These are phyloP conservation scores for Aspergillus sp. DNA, from an alignment of 2,329 filamentous ascomycete species.

Conservation along the genomic window DNA sequence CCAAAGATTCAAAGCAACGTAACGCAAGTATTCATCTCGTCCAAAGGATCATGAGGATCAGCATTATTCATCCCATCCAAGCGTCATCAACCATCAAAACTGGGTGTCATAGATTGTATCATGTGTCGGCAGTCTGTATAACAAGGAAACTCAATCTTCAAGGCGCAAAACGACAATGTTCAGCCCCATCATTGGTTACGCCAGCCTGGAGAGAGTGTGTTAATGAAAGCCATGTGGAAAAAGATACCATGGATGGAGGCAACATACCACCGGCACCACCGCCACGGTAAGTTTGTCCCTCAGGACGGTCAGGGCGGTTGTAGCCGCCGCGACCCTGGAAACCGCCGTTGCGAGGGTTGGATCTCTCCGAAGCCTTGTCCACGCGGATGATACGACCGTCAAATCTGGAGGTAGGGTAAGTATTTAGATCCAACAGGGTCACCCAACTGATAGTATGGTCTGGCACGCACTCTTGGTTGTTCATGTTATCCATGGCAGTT, in stretches of 20 bases:
- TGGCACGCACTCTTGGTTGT: conserved; percentile 66
- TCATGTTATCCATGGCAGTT: conserved; percentile 44
- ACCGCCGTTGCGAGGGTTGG: conserved; percentile 56
- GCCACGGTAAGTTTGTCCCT: conserved; percentile 38
- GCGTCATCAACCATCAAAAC: conserved; percentile 11
- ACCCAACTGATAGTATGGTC: not conserved
- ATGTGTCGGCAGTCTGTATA: conserved; percentile 11
- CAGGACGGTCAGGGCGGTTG: conserved; percentile 42
- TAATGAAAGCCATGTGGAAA: conserved; percentile 1
- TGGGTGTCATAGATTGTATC: conserved; percentile 9
- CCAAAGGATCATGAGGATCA: conserved; percentile 5
- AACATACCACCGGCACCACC: conserved; percentile 22
- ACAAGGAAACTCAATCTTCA: conserved; percentile 2
- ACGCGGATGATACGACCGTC: conserved; percentile 93
- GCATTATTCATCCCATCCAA: conserved; percentile 7
- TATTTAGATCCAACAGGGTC: not conserved
- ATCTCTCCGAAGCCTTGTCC: conserved; percentile 86
- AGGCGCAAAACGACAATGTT: not conserved
- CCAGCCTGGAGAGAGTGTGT: conserved; percentile 7
- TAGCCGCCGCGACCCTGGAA: conserved; percentile 48
- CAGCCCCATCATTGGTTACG: conserved; percentile 2
- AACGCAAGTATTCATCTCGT: conserved; percentile 9
- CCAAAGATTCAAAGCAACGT: conserved; percentile 6
- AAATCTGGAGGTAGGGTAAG: conserved; percentile 59
- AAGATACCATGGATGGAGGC: not conserved